Evolutionary conservation across 2,329 filamentous ascomycete species (phyloP), one percentile per base, ranked within the genome.

Genomic region (Calonectria naviculata): DNA sequence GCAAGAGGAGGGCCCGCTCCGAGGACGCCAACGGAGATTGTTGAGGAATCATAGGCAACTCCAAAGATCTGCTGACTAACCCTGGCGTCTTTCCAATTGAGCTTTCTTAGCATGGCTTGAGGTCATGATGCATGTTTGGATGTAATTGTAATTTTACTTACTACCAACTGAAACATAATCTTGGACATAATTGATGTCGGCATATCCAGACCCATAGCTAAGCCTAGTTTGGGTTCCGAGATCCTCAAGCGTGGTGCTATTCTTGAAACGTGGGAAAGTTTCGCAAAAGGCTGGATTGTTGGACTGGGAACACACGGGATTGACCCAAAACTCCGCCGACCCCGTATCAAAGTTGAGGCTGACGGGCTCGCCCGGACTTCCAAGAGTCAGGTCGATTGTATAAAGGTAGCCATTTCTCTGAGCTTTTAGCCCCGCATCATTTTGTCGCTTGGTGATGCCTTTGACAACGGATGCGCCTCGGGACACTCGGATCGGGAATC

Each of bases 321-420:
- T 84, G 42, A 86, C 82, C 84, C 84, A 86, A 6, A 85, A 79
- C 73, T 85, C 84, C 10, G 79, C 77, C 5, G 84, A 85, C 19
- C 83, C 83, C 0, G 84, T 85, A 69, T 86, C 84, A 60, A 86
- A 80, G 70, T 83, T 80, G 71, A 85, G 82, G 38, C 78, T 82
- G 52, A 85, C 81, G 5, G 73, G 66, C 67, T 85, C 83, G 6
- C 79, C 78, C 5, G 84, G 84, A 0, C 80, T 84, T 10, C 84
- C 84, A 41, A 86, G 75, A 15, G 72, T 70, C 24, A 86, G 69
- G 19, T 84, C 80, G 54, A 85, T 83, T 44, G 80, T 83, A 76
- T 86, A 84, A 67, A 82, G 81, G 70, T 80, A 82, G 10, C 81
- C 82, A 28, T 75, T 77, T 67, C 78, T 73, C 46, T 81, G 79